Evolutionary conservation across 2,329 filamentous ascomycete genomes (phyloP).

Genomic region (Aspergillus luchuensis): DNA sequence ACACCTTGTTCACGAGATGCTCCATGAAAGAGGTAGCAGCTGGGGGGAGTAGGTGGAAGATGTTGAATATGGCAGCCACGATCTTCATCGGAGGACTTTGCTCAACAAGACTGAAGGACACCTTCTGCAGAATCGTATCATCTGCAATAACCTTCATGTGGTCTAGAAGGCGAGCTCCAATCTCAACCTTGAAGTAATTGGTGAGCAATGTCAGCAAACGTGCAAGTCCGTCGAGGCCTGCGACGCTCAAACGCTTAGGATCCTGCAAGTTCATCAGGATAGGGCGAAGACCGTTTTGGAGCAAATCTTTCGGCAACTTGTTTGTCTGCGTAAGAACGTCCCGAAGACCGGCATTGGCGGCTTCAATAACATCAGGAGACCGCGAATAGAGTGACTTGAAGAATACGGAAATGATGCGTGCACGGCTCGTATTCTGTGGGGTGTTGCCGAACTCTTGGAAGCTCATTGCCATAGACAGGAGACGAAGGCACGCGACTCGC

Average conservation of each 20-base stretch:
- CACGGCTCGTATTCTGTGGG: slow-evolving; percentile 63
- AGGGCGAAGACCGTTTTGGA: slow-evolving; percentile 90
- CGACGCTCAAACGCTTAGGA: slow-evolving; percentile 82
- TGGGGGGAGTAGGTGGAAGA: slow-evolving; percentile 92
- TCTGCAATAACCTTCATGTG: slow-evolving; percentile 92
- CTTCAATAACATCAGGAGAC: slow-evolving; percentile 87
- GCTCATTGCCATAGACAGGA: slow-evolving; percentile 88
- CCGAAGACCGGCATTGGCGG: slow-evolving; percentile 86
- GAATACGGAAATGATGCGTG: slow-evolving; percentile 85
- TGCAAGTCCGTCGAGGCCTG: slow-evolving; percentile 87
- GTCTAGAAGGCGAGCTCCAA: slow-evolving; percentile 87
- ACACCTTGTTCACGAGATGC: slow-evolving; percentile 82
- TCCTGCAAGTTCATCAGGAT: slow-evolving; percentile 97
- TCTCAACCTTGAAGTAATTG: slow-evolving; percentile 99
- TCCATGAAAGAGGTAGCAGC: slow-evolving; percentile 91
- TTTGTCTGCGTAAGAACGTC: slow-evolving; percentile 84
- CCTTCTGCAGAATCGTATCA: slow-evolving; percentile 75
- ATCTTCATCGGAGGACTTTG: slow-evolving; percentile 92
- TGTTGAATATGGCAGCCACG: slow-evolving; percentile 90
- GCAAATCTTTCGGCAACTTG: slow-evolving; percentile 89
- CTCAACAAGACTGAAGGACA: slow-evolving; percentile 93
- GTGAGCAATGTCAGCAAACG: slow-evolving; percentile 87
- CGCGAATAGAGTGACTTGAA: slow-evolving; percentile 97
- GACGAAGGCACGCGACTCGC: slow-evolving; percentile 87
- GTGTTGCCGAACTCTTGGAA: slow-evolving; percentile 88